A percentile compares a stretch with the other conserved stretches of the same genome.
These are phyloP conservation scores for Naganishia sp. DNA, from an alignment of 1,284 basidiomycete genomes.

Conservation along the genomic window DNA sequence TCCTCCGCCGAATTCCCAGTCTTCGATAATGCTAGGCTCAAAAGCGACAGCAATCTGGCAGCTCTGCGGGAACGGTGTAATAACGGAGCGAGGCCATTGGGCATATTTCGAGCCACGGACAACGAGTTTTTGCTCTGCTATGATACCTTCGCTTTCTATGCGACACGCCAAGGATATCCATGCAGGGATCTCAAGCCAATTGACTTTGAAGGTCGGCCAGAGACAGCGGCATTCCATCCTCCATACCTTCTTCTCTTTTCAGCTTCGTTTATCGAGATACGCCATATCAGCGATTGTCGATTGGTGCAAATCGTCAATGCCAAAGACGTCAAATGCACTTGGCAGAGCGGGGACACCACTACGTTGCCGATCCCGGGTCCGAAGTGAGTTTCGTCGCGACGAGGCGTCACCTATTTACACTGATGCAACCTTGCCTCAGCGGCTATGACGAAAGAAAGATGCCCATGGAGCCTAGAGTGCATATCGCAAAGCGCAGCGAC, in stretches of 20 bases:
- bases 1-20: slow-evolving; percentile 79
- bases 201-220: slow-evolving; percentile 92
- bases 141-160: slow-evolving; percentile 58
- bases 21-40: slow-evolving; percentile 61
- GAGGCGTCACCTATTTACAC: too few species aligned
- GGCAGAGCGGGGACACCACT: slow-evolving; percentile 62
- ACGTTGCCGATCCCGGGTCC: slow-evolving; percentile 39
- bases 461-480: slow-evolving; percentile 51
- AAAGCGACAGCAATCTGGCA: slow-evolving; percentile 70
- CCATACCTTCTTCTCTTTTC: slow-evolving; percentile 91
- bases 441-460: slow-evolving; percentile 52
- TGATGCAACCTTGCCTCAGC: slow-evolving; percentile 26
- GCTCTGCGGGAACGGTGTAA: slow-evolving; percentile 79
- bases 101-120: slow-evolving; percentile 85
- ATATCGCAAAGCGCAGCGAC: slow-evolving; percentile 50
- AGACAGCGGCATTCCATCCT: slow-evolving; percentile 81
- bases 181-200: slow-evolving; percentile 70
- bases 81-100: slow-evolving; percentile 72
- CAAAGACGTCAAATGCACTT: slow-evolving; percentile 78
- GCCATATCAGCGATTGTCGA: slow-evolving; percentile 79
- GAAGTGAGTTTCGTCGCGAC: slow-evolving; percentile 36
- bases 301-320: slow-evolving; percentile 86
- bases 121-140: slow-evolving; percentile 76
- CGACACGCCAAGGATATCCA: slow-evolving; percentile 82
- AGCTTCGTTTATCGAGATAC: slow-evolving; percentile 86